These are phyloP conservation scores for Monosporascus cannonballus DNA, from an alignment of 2,329 filamentous ascomycete species.

Conservation along the genomic window DNA sequence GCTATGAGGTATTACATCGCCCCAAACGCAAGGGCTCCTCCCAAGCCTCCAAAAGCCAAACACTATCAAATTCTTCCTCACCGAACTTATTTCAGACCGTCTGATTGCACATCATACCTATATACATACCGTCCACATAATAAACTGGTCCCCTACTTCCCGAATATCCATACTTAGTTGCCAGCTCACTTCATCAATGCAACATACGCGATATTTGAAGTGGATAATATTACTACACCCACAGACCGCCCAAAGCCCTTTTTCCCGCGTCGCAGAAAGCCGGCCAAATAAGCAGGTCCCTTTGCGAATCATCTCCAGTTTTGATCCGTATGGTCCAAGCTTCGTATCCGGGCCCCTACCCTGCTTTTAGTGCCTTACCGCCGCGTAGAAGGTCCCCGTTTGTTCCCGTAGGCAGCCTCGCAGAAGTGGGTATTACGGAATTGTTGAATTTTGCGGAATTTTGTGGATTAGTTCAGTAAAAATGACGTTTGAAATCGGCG, in stretches of 20 bases:
- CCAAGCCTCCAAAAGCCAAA: background rate
- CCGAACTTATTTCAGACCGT: background rate
- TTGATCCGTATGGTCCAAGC: too few species aligned
- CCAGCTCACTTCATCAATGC: conserved; percentile 3
- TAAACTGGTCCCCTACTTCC: background rate
- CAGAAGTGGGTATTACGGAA: too few species aligned
- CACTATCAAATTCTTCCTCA: background rate
- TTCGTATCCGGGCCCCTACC: too few species aligned
- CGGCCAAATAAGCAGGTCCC: too few species aligned
- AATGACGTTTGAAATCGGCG: too few species aligned
- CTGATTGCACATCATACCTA: background rate
- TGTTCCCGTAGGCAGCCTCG: too few species aligned
- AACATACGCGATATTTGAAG: conserved; percentile 14
- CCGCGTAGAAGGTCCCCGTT: too few species aligned
- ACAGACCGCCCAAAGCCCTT: background rate
- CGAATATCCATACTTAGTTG: conserved; percentile 1
- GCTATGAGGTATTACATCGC: background rate
- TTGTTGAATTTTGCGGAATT: too few species aligned
- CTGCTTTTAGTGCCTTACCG: too few species aligned
- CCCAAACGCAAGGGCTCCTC: background rate
- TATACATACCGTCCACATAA: background rate
- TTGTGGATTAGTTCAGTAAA: too few species aligned
- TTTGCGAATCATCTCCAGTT: too few species aligned
- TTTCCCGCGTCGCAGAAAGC: too few species aligned
- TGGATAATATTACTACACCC: conserved; percentile 10